Evolutionary conservation across 2,329 filamentous ascomycete species (phyloP), one percentile per base, ranked within the genome.

Genomic region (Penicillium sp.): DNA sequence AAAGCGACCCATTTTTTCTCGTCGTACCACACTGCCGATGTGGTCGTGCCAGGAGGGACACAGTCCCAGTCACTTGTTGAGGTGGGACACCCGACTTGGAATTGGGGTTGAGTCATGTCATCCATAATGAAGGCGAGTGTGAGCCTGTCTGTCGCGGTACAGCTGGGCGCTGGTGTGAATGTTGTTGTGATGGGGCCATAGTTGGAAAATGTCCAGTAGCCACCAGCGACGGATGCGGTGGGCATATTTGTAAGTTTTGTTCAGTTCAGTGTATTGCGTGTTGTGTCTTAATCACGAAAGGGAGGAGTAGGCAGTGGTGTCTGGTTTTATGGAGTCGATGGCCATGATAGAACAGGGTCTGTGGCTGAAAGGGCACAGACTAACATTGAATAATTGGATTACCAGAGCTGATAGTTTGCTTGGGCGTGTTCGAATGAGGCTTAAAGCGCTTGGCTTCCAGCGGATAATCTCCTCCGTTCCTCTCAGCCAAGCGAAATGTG

Each of bases 131-230:
- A 4, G 3, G n/a, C 33, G 15, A 37, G 33, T 20, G 18, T 9
- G 33, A 37, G 33, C 12, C 27, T 12, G 7, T 38, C 31, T n/a
- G 35, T n/a, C 12, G 39, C 44, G 18, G 43, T 35, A 28, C 52
- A 52, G 41, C 45, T 47, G 27, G 52, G 29, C 5, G 49, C 39
- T 7, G 52, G 46, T 3, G 52, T 54, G 40, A 44, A 54, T 2
- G 52, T 54, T 7, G 52, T 54, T 8, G 52, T 52, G 13, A 54
- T 4, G 18, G 52, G 52, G 1, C 45, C 52, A 20, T 32, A 38
- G 37, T 54, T 54, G n/a, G 27, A 38, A 37, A 54, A 54, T 25
- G 52, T 54, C 29, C 42, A 49, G 23, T 18, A 38, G 15, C 48
- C 48, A 10, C 24, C 27, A n/a, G 20, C 40, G 33, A 43, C 48